Evolutionary conservation across 768 basidiomycete genomes (phyloP).

Genomic region (Grammothele lineata): DNA sequence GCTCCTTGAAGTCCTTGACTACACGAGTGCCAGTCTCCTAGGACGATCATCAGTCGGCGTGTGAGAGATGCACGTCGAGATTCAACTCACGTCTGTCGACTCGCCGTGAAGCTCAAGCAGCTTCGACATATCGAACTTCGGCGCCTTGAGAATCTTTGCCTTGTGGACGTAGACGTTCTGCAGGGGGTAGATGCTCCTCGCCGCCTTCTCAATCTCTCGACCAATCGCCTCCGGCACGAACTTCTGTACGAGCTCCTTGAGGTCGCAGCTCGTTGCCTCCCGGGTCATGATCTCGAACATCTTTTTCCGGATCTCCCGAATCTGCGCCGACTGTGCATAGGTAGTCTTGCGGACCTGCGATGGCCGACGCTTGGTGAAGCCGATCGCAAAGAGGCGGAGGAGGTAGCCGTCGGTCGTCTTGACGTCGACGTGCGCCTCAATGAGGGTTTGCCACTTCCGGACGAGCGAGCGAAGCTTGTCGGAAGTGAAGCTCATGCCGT

Average conservation of each 20-base stretch:
- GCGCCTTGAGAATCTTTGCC: slow-evolving; percentile 98
- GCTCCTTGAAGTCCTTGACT: slow-evolving; percentile 97
- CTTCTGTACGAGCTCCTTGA: slow-evolving; percentile 98
- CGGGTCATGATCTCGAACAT: slow-evolving; percentile 99
- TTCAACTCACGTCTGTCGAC: slow-evolving; percentile 76
- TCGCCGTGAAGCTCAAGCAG: slow-evolving; percentile 96
- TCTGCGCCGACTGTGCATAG: slow-evolving; percentile 92
- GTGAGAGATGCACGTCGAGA: background rate
- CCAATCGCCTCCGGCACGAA: slow-evolving; percentile 99
- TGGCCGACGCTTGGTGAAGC: slow-evolving; percentile 96
- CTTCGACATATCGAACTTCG: slow-evolving; percentile 95
- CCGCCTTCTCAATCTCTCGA: slow-evolving; percentile 98
- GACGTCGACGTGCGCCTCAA: slow-evolving; percentile 98
- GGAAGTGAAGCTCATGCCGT: slow-evolving; percentile 99
- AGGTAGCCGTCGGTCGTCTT: slow-evolving; percentile 99
- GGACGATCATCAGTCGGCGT: slow-evolving; percentile 5
- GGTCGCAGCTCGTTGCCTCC: slow-evolving; percentile 90
- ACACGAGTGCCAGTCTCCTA: slow-evolving; percentile 95
- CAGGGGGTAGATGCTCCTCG: slow-evolving; percentile 94
- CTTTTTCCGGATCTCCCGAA: slow-evolving; percentile 97
- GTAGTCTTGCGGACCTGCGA: slow-evolving; percentile 98
- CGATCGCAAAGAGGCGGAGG: slow-evolving; percentile 97
- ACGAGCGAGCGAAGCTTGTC: slow-evolving; percentile 99
- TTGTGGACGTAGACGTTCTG: slow-evolving; percentile 99
- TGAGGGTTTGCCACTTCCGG: slow-evolving; percentile 99